Evolutionary conservation across 495 filamentous ascomycete species (phyloP).

Genomic region (Aspergillus egyptiacus): DNA sequence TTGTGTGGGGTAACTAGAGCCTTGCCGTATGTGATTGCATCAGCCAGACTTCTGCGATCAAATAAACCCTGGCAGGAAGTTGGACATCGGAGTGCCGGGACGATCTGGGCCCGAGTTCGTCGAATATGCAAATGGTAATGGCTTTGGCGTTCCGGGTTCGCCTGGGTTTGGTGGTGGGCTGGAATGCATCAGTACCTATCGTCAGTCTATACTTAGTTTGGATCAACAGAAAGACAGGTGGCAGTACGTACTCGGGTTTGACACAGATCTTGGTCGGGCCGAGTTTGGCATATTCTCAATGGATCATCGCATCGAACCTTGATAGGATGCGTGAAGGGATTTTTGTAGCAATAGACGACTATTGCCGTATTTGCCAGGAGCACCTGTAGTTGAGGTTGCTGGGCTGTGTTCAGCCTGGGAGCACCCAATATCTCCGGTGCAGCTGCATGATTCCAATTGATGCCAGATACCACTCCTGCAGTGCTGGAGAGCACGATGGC

Average conservation of each 20-base stretch:
- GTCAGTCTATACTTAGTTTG: no score
- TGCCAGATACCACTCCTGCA: slow-evolving; percentile 6
- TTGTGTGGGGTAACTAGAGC: slow-evolving; percentile 4
- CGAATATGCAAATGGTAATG: slow-evolving; percentile 3
- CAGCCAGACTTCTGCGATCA: slow-evolving; percentile 8
- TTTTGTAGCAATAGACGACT: slow-evolving; percentile 7
- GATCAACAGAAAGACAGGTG: not conserved
- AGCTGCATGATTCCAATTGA: slow-evolving; percentile 6
- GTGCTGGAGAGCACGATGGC: slow-evolving; percentile 9
- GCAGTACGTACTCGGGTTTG: slow-evolving; percentile 7
- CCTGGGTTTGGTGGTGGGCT: slow-evolving; percentile 4
- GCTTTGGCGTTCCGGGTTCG: not conserved
- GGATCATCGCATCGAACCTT: slow-evolving; percentile 11
- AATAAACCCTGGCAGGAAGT: slow-evolving; percentile 10
- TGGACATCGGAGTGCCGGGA: slow-evolving; percentile 5
- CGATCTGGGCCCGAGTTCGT: slow-evolving; percentile 9
- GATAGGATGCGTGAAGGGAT: slow-evolving; percentile 11
- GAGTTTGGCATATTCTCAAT: slow-evolving; percentile 3
- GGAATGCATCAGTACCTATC: slow-evolving; percentile 9
- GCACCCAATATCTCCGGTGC: slow-evolving; percentile 9
- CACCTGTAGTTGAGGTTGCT: slow-evolving; percentile 5
- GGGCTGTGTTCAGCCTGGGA: slow-evolving; percentile 6
- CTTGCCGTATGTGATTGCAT: slow-evolving; percentile 7
- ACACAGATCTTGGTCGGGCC: slow-evolving; percentile 7
- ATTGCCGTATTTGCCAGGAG: slow-evolving; percentile 6